Evolutionary conservation across 352 stramenopile species (phyloP).

Genomic region (Globisporangium megalacanthum): DNA sequence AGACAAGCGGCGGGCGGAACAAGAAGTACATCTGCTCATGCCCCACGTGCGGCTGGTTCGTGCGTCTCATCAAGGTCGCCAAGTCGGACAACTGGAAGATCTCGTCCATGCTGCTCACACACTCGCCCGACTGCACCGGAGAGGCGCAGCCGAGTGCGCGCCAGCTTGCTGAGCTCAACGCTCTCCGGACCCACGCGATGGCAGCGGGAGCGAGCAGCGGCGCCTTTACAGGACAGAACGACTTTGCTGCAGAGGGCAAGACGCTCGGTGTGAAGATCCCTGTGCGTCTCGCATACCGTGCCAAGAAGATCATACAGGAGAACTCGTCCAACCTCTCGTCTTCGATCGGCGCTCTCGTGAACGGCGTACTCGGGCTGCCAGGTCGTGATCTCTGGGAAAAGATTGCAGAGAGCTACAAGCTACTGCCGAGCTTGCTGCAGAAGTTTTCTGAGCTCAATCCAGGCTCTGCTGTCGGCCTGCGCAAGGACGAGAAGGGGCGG

Average conservation of each 20-base stretch:
- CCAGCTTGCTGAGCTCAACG: constrained; percentile 75
- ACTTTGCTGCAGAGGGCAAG: constrained; percentile 12
- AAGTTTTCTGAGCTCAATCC: constrained; percentile 73
- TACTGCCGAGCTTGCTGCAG: constrained; percentile 67
- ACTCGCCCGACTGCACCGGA: constrained; percentile 61
- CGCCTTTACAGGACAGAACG: constrained; percentile 9
- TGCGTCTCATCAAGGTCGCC: constrained; percentile 71
- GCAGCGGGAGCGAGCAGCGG: constrained; percentile 27
- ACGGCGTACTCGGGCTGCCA: constrained; percentile 59
- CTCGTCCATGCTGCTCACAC: constrained; percentile 81
- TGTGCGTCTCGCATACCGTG: constrained; percentile 16
- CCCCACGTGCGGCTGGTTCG: constrained; percentile 67
- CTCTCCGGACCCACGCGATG: constrained; percentile 68
- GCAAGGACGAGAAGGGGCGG: constrained; percentile 52
- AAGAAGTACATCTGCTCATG: constrained; percentile 86
- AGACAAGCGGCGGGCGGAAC: constrained; percentile 76
- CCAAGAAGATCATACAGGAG: constrained; percentile 17
- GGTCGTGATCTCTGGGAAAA: constrained; percentile 69
- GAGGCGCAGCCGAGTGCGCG: constrained; percentile 62
- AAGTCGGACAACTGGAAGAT: constrained; percentile 90
- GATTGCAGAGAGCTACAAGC: constrained; percentile 78
- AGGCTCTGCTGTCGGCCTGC: constrained; percentile 49
- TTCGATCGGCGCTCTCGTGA: constrained; percentile 67
- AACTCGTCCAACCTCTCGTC: constrained; percentile 50
- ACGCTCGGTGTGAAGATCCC: constrained; percentile 18